These are phyloP conservation scores for Tylopilus sp. DNA, from an alignment of 1,284 basidiomycete species.

Conservation along the genomic window DNA sequence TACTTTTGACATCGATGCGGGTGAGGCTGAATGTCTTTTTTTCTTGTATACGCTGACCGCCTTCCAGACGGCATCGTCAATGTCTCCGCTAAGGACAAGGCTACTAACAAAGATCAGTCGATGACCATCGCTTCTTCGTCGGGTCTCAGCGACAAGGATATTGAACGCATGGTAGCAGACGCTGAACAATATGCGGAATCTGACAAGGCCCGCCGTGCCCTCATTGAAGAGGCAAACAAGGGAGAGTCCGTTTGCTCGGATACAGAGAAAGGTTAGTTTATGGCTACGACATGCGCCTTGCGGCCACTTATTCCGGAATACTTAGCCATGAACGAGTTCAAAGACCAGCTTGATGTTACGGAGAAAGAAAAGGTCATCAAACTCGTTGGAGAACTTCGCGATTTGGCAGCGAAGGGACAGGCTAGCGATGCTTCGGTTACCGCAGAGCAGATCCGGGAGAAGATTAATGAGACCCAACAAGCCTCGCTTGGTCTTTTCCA, in stretches of 20 bases:
- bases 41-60: neutral
- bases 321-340: constrained; percentile 92
- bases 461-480: constrained; percentile 94
- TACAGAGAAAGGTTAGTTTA: constrained; percentile 82
- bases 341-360: constrained; percentile 88
- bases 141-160: constrained; percentile 94
- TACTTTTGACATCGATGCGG: constrained; percentile 98
- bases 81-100: constrained; percentile 96
- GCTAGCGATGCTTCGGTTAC: constrained; percentile 78
- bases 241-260: constrained; percentile 93
- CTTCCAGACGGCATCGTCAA: constrained; percentile 87
- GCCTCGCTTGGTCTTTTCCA: constrained; percentile 97
- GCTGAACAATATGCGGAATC: constrained; percentile 91
- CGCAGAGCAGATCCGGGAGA: constrained; percentile 86
- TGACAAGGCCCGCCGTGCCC: constrained; percentile 82
- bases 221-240: constrained; percentile 98
- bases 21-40: constrained; percentile 38
- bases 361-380: constrained; percentile 94
- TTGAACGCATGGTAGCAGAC: constrained; percentile 95
- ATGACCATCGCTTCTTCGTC: constrained; percentile 98
- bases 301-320: constrained; percentile 8
- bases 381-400: constrained; percentile 85
- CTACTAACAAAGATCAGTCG: constrained; percentile 83
- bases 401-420: constrained; percentile 88
- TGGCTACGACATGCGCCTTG: neutral